These are phyloP conservation scores for Emergomyces pasteurianus DNA, from an alignment of 2,329 filamentous ascomycete species.

Conservation along the genomic window DNA sequence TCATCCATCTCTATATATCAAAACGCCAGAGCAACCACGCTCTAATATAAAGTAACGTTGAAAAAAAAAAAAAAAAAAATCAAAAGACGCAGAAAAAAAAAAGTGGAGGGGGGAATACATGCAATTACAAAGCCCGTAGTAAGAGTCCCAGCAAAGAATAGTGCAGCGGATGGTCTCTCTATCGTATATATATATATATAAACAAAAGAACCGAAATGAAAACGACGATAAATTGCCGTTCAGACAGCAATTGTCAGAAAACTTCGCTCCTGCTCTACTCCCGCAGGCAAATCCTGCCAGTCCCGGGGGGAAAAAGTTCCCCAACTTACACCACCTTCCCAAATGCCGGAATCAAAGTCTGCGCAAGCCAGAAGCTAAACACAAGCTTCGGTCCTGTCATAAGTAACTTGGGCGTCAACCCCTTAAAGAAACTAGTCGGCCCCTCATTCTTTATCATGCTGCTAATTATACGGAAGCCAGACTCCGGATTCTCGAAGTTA, in stretches of 20 bases:
- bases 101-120: background rate
- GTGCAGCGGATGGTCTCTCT: background rate
- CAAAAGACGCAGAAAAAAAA: background rate
- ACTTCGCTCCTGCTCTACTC: background rate
- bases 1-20: background rate
- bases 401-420: constrained; percentile 86
- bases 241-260: background rate
- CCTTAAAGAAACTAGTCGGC: constrained; percentile 86
- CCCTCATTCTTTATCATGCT: constrained; percentile 94
- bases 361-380: constrained; percentile 98
- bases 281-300: background rate
- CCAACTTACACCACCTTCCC: constrained; percentile 48
- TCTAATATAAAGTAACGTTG: background rate
- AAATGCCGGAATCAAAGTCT: constrained; percentile 93
- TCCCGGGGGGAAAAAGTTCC: background rate
- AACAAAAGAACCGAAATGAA: background rate
- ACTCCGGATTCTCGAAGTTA: constrained; percentile 97
- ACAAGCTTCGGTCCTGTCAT: constrained; percentile 99
- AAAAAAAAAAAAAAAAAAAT: too few relatives aligned
- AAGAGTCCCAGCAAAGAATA: background rate
- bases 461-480: constrained; percentile 77
- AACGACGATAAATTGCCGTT: background rate
- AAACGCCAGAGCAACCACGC: background rate
- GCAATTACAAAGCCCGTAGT: background rate
- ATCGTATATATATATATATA: too few relatives aligned